These are phyloP conservation scores for Carpediemonas membranifera DNA, from an alignment of 78 protist species.

Conservation along the genomic window DNA sequence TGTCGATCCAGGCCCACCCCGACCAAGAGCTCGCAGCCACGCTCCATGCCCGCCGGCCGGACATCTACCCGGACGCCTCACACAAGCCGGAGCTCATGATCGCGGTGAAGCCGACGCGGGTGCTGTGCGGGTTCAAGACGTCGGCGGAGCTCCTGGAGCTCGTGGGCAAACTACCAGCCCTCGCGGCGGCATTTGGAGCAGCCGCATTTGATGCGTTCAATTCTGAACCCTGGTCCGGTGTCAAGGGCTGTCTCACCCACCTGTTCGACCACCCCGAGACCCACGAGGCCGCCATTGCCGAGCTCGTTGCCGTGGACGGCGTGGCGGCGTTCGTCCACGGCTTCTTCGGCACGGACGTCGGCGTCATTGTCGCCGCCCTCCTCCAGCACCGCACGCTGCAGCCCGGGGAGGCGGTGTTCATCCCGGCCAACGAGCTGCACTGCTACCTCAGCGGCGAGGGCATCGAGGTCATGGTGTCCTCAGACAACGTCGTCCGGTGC, in stretches of 20 bases:
- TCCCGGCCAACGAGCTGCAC: constrained; percentile 85
- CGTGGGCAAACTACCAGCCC: neutral
- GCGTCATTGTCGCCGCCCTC: neutral
- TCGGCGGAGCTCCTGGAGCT: neutral
- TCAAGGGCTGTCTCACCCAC: no score
- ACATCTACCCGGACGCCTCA: neutral
- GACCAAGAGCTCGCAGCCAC: neutral
- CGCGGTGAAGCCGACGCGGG: neutral
- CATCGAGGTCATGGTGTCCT: constrained; percentile 85
- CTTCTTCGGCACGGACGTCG: neutral
- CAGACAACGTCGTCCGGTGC: constrained; percentile 96
- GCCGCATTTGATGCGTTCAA: no score
- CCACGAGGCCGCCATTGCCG: no score
- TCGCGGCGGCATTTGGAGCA: neutral
- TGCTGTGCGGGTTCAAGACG: constrained; percentile 1
- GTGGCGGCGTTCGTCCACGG: neutral
- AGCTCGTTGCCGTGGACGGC: no score
- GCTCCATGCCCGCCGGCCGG: neutral
- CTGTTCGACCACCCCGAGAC: no score
- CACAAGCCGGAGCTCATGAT: constrained; percentile 5
- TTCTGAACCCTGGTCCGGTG: no score
- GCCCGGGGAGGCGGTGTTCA: constrained; percentile 67
- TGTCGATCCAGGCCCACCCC: constrained; percentile 14
- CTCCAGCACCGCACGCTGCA: neutral
- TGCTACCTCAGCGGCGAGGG: constrained; percentile 74